These are phyloP conservation scores for Keithomyces neogunnii DNA, from an alignment of 2,329 filamentous ascomycete genomes.

Conservation along the genomic window DNA sequence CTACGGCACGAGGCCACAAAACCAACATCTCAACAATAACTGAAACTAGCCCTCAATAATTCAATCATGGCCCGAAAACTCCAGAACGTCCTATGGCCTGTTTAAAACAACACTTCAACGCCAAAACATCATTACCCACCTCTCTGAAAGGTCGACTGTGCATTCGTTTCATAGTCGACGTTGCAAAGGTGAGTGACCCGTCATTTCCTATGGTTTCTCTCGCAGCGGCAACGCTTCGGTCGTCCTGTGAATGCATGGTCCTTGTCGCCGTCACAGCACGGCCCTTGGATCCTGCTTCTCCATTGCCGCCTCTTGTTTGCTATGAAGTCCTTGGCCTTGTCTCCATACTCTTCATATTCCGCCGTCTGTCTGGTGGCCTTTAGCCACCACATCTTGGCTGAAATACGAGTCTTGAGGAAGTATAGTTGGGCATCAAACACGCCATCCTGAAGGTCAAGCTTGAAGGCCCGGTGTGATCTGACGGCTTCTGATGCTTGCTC, in stretches of 20 bases:
- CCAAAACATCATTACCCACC: background rate
- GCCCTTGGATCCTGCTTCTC: background rate
- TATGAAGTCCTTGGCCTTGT: slow-evolving; percentile 36
- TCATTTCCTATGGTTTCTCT: background rate
- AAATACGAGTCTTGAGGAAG: slow-evolving; percentile 45
- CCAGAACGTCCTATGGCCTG: background rate
- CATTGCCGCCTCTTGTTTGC: slow-evolving; percentile 9
- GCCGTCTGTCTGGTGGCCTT: slow-evolving; percentile 40
- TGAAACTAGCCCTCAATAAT: background rate
- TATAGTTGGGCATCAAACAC: slow-evolving; percentile 22
- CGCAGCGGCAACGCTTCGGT: background rate
- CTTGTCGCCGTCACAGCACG: background rate
- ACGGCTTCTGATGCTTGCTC: slow-evolving; percentile 22
- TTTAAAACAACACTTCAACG: background rate
- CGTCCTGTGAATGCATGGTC: background rate
- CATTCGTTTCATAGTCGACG: background rate
- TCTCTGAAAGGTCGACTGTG: background rate
- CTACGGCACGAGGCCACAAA: background rate
- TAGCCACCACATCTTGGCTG: slow-evolving; percentile 49
- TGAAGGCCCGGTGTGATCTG: background rate
- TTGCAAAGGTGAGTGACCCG: background rate
- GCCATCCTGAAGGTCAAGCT: slow-evolving; percentile 1
- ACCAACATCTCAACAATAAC: background rate
- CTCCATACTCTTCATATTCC: slow-evolving; percentile 37
- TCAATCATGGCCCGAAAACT: slow-evolving; percentile 5